Conservation (phyloP, 352 stramenopile genomes). For the Phytophthora lateralis region DNA sequence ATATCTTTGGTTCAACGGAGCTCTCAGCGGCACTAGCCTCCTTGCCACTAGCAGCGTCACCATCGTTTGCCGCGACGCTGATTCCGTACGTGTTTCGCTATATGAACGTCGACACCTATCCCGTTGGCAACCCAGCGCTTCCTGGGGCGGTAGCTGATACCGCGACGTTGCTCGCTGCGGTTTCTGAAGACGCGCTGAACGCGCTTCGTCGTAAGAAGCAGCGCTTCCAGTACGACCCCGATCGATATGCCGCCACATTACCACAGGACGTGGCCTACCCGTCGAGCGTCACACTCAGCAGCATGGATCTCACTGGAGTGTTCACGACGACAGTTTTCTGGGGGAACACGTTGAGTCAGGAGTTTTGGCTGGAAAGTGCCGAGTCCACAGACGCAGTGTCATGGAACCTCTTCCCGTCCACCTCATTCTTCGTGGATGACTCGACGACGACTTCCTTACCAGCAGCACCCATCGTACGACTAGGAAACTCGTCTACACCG, state of each 20-base stretch:
- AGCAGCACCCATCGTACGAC: conserved; percentile 31
- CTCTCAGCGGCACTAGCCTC: conserved; percentile 14
- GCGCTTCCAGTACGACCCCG: conserved; percentile 44
- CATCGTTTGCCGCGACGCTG: conserved; percentile 33
- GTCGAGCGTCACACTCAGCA: conserved; percentile 19
- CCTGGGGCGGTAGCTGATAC: conserved; percentile 22
- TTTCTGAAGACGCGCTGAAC: conserved; percentile 39
- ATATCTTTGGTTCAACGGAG: conserved; percentile 26
- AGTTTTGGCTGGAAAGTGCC: conserved; percentile 62
- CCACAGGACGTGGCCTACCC: conserved; percentile 35
- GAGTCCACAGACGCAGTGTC: conserved; percentile 45
- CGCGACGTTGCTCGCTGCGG: conserved; percentile 30
- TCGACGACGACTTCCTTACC: conserved; percentile 21
- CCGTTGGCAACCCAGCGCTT: conserved; percentile 41
- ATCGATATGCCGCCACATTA: conserved; percentile 23
- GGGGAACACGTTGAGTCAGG: conserved; percentile 41
- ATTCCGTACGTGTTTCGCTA: conserved; percentile 55
- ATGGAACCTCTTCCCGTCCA: conserved; percentile 50
- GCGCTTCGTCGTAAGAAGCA: conserved; percentile 47
- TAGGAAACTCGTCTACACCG: conserved; percentile 35
- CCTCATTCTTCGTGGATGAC: conserved; percentile 32
- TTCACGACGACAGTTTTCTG: conserved; percentile 56
- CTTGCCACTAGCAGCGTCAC: conserved; percentile 17
- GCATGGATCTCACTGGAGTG: conserved; percentile 16
- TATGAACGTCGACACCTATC: conserved; percentile 48